A percentile compares a stretch with the other conserved stretches of the same genome.
phyloP scores from a whole-genome alignment of 1,284 basidiomycete genomes.

The Phenoliferia sp. region DNA sequence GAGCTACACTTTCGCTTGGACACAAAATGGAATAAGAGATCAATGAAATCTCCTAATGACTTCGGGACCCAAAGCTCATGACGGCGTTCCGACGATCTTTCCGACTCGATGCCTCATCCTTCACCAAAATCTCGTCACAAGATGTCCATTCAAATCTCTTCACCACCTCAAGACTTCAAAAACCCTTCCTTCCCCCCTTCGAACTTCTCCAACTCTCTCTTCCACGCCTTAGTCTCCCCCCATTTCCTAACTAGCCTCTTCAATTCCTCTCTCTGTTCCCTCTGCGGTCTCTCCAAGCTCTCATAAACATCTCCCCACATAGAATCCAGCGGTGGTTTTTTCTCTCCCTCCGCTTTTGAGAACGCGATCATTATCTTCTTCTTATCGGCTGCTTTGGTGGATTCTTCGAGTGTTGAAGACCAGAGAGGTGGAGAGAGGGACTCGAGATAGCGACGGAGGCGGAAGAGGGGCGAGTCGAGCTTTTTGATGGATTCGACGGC shows the following conservation, averaged over 20 bases:
- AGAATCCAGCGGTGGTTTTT: slow-evolving; percentile 64
- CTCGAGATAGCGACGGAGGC: slow-evolving; percentile 79
- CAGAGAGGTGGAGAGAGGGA: slow-evolving; percentile 59
- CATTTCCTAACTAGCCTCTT: slow-evolving; percentile 72
- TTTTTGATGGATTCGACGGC: slow-evolving; percentile 82
- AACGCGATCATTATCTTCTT: slow-evolving; percentile 71
- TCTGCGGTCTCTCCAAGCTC: slow-evolving; percentile 48
- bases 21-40: no score
- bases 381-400: slow-evolving; percentile 63
- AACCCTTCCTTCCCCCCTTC: slow-evolving; percentile 63
- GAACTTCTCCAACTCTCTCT: slow-evolving; percentile 70
- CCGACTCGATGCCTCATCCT: no score
- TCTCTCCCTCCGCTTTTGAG: slow-evolving; percentile 66
- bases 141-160: no score
- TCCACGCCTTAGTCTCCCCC: slow-evolving; percentile 75
- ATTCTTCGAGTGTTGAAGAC: slow-evolving; percentile 68
- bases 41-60: no score
- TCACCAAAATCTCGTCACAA: no score
- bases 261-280: slow-evolving; percentile 77
- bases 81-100: no score
- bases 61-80: no score
- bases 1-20: no score
- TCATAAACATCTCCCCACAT: slow-evolving; percentile 80
- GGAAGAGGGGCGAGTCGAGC: slow-evolving; percentile 64
- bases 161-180: no score